Conservation (phyloP, 495 filamentous ascomycete genomes). For the Symbiotaphrina buchneri region DNA sequence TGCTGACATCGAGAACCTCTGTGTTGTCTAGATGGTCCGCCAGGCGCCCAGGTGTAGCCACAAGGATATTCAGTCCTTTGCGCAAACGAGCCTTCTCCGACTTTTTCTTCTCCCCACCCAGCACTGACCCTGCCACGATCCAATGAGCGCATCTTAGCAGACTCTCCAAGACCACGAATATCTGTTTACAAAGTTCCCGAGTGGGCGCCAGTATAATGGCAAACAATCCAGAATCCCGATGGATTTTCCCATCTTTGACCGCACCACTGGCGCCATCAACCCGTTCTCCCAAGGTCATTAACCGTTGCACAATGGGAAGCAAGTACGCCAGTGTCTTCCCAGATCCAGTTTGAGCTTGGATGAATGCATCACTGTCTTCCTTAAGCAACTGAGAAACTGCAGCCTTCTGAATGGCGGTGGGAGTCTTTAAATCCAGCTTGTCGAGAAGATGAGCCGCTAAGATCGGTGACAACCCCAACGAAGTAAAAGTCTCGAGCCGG, state of each 20-base stretch:
- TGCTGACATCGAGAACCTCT: conserved; percentile 65
- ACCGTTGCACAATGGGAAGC: conserved; percentile 70
- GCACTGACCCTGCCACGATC: conserved; percentile 81
- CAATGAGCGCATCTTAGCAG: conserved; percentile 65
- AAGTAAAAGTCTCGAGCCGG: conserved; percentile 62
- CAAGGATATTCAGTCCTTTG: conserved; percentile 85
- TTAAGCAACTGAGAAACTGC: conserved; percentile 59
- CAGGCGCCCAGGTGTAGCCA: conserved; percentile 80
- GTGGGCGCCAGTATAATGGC: conserved; percentile 84
- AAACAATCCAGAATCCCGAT: conserved; percentile 73
- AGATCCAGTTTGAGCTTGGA: conserved; percentile 92
- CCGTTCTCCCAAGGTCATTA: conserved; percentile 30
- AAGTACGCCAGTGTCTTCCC: conserved; percentile 93
- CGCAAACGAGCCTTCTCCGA: conserved; percentile 82
- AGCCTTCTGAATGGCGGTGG: conserved; percentile 83
- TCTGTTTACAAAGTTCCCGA: conserved; percentile 83
- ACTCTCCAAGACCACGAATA: conserved; percentile 59
- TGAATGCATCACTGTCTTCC: conserved; percentile 76
- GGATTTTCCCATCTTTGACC: conserved; percentile 23
- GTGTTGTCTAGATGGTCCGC: conserved; percentile 85
- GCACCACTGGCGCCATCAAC: conserved; percentile 11
- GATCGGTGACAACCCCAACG: conserved; percentile 52
- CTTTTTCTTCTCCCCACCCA: conserved; percentile 93
- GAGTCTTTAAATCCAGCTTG: conserved; percentile 73
- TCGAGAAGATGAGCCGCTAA: conserved; percentile 64